Base-by-base conservation (phyloP, 805 yeast species). In the Priceomyces haplophilus region DNA sequence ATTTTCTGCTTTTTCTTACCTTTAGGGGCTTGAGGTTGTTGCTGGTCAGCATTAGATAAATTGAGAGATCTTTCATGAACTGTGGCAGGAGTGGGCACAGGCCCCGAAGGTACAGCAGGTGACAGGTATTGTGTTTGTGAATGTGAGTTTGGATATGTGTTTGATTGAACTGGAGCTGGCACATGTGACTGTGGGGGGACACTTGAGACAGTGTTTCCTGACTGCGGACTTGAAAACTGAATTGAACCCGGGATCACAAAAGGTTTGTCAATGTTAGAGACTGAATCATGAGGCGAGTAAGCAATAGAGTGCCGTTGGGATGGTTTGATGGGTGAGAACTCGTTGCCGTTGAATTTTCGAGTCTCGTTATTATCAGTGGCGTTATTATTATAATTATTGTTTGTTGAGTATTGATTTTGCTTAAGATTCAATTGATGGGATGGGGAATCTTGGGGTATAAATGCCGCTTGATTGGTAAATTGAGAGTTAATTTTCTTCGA, bases 221-320 rank as follows among this genome's bases (percentile, higher is more conserved):
- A 13, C 13, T 13, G 37, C 13, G 30, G 24, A 11, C 24, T 36
- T 7, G 31, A 11, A 25, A 36, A 12, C 7, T 30, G 39, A 7
- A 36, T 24, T 25, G 39, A 21, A n/a, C 39, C 39, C 8, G 29
- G 31, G 12, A 23, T 36, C 11, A 11, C 24, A 12, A 27, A 27
- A n/a, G 24, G 17, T 37, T 29, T 17, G 4, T 27, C 27, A 3
- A 23, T 10, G 30, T 41, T 18, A 20, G 34, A 17, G 16, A 27
- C 21, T 13, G 47, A 40, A 15, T 52, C 38, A 13, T 35, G 43
- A 5, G 65, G 61, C 11, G 62, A 55, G 6, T 58, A 49, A 7
- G 65, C 65, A 21, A 61, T 61, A 2, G 64, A 60, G 42, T 60
- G 65, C 32, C 65, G 49, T 37, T 60, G 61, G 33, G 45, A 38